A percentile compares a stretch with the other conserved stretches of the same genome.
These are phyloP conservation scores for Populus pruinosa DNA, from an alignment of 345 rosid genomes.

Conservation along the genomic window DNA sequence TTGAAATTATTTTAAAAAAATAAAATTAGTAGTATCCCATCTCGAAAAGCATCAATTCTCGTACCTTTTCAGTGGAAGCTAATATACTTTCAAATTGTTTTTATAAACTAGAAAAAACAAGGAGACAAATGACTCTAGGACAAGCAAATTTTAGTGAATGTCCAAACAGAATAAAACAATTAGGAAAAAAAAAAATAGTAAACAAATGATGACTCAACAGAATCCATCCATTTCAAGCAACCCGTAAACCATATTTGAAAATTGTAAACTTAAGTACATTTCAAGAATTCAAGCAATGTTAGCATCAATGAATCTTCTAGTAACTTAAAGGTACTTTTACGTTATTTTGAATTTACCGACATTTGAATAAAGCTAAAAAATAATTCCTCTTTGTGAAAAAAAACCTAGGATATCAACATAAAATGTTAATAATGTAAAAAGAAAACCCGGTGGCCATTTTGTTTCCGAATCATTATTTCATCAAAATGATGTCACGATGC, in stretches of 20 bases:
- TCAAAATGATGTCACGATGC: slow-evolving; percentile 30
- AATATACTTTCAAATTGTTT: no score
- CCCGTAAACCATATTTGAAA: no score
- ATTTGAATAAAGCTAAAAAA: no score
- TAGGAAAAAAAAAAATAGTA: not conserved
- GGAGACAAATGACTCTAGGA: no score
- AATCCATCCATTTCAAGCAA: not conserved
- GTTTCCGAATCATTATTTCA: not conserved
- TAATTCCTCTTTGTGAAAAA: not conserved
- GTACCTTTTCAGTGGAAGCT: no score
- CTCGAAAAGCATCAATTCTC: no score
- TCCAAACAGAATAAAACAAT: not conserved
- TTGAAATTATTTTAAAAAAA: no score
- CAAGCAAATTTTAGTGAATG: no score
- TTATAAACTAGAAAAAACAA: no score
- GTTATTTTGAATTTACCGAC: no score
- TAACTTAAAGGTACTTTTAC: no score
- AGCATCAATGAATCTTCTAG: not conserved
- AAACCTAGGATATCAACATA: not conserved
- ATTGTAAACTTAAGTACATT: not conserved
- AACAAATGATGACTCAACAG: not conserved
- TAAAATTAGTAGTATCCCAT: no score
- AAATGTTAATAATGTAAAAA: not conserved
- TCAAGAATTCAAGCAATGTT: not conserved
- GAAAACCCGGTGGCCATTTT: not conserved